Evolutionary conservation across 2,329 filamentous ascomycete genomes (phyloP), one percentile per base, ranked within the genome.

Genomic region (Colletotrichum brevisporum): DNA sequence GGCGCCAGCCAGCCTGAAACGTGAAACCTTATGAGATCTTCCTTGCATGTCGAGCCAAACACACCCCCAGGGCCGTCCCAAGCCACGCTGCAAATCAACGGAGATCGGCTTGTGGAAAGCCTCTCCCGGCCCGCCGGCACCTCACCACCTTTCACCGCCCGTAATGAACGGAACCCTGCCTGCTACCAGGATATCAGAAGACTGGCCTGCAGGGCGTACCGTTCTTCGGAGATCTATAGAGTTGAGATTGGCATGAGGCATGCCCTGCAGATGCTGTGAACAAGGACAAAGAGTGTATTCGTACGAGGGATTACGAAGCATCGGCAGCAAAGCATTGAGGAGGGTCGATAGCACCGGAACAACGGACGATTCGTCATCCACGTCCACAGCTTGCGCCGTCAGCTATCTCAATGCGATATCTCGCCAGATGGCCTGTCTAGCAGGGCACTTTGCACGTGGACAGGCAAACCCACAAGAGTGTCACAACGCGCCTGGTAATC

Each of bases 11-110:
- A 48, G 47, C 52, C 48, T 68, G 67, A 68, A 70, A 70, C 67
- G 45, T 70, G 67, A 67, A 70, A 70, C 67, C 53, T 58, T 39
- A 36, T 52, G 54, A 58, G 57, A 68, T 70, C 67, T 66, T 64
- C 66, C 62, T 69, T 61, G 67, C 67, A 67, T 61, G 26, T 24
- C 55, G 16, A 51, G 48, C 47, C 53, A 64, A 58, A n/a, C 15
- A 43, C 55, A 36, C 21, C 27, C 50, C 48, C 36, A 45, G 36
- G 36, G n/a, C 51, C 54, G 51, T 56, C 45, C 53, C 66, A 60
- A 60, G 51, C 56, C 45, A 50, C 52, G 57, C 53, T 70, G 63
- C 67, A 68, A 62, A 53, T 43, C 60, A 45, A 62, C 51, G 52
- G 39, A 70, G 63, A 63, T 58, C 67, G 56, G 63, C 63, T 63